Conservation (phyloP, 192 early-diverging fungal genomes). For the Backusella australiensis region DNA sequence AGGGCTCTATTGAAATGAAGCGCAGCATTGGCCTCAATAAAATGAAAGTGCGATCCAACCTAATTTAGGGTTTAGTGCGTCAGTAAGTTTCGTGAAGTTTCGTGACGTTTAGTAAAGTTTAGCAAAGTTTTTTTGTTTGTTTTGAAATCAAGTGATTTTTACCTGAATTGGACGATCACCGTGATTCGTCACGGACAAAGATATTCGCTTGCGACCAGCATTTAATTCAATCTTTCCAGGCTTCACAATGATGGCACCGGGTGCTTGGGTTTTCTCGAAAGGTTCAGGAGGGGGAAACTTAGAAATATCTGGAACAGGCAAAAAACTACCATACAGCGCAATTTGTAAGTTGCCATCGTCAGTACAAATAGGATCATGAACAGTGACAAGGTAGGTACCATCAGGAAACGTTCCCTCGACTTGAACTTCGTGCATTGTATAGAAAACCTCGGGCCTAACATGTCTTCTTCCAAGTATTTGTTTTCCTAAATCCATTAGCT, state of each 20-base stretch:
- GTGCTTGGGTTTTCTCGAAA: constrained; percentile 31
- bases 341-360: constrained; percentile 76
- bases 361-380: constrained; percentile 87
- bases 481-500: constrained; percentile 86
- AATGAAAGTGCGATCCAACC: constrained; percentile 93
- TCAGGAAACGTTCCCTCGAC: constrained; percentile 90
- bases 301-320: constrained; percentile 63
- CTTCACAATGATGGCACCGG: constrained; percentile 67
- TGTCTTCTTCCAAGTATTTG: constrained; percentile 85
- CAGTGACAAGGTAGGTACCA: constrained; percentile 92
- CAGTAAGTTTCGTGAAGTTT: background rate
- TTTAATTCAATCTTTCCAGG: constrained; percentile 75
- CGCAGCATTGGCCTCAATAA: constrained; percentile 86
- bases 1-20: constrained; percentile 81
- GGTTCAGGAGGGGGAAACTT: constrained; percentile 43
- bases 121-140: background rate
- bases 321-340: constrained; percentile 86
- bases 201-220: constrained; percentile 64
- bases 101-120: background rate
- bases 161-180: constrained; percentile 93
- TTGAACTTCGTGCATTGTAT: constrained; percentile 79
- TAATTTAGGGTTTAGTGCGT: background rate
- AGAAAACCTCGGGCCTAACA: constrained; percentile 69
- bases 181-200: constrained; percentile 82
- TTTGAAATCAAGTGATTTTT: background rate